phyloP scores from a whole-genome alignment of 2,329 filamentous ascomycete species.

The Colletotrichum gigasporum region DNA sequence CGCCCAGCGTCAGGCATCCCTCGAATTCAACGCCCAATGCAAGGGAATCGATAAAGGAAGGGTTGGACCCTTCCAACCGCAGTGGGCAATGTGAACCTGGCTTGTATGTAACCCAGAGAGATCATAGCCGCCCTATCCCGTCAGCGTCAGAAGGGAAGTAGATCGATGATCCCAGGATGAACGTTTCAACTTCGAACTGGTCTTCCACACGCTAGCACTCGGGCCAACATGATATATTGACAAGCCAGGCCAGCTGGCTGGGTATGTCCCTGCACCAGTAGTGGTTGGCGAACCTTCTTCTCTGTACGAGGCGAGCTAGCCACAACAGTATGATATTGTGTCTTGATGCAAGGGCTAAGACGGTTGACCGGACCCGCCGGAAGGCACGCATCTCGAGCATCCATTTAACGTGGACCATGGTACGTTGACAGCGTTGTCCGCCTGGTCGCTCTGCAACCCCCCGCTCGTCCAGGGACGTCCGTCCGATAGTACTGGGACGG shows the following conservation, averaged over 20 bases:
- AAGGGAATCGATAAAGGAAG: not conserved
- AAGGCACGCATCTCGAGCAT: not conserved
- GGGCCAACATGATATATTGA: conserved; percentile 14
- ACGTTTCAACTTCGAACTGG: conserved; percentile 32
- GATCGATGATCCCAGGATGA: conserved; percentile 30
- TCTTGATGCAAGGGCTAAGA: conserved; percentile 7
- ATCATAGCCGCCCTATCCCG: not conserved
- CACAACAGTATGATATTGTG: not conserved
- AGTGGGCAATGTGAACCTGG: not conserved
- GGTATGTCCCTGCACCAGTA: conserved; percentile 12
- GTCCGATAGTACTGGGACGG: not conserved
- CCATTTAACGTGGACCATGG: not conserved
- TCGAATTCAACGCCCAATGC: not conserved
- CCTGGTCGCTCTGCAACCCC: not conserved
- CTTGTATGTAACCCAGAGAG: not conserved
- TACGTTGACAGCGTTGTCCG: not conserved
- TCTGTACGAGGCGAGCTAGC: conserved; percentile 12
- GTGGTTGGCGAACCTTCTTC: conserved; percentile 16
- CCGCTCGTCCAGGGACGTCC: not conserved
- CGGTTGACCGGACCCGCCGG: conserved; percentile 21
- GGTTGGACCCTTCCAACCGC: not conserved
- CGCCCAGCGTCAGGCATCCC: not conserved
- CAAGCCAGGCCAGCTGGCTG: not conserved
- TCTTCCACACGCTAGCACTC: conserved; percentile 12
- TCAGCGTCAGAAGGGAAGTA: not conserved